Evolutionary conservation across 805 yeast genomes (phyloP), one percentile per base, ranked within the genome.

Genomic region (Metschnikowia matae): DNA sequence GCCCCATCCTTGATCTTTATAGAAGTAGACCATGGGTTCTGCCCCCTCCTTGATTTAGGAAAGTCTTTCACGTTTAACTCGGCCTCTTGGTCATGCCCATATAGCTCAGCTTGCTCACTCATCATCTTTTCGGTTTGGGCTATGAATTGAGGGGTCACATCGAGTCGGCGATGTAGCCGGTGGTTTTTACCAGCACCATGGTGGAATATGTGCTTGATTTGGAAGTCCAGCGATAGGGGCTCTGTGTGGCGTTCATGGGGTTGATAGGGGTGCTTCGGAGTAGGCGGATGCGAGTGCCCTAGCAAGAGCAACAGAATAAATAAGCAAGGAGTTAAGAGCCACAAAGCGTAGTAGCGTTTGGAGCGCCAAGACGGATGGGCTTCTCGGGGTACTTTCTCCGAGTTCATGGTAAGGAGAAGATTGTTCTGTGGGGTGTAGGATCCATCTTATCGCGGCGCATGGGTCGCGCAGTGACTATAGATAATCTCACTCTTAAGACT

Each of bases 131-230:
- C 48, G 39, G 60, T 54, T 23, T 41, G 50, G 17, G 51, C 58
- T 38, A 78, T 54, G 54, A 72, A 75, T 40, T 63, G 66, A 0
- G 68, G 68, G 0, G 83, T 78, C 10, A 80, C 65, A 55, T 82
- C 85, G 43, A 83, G 61, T 46, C 85, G 64, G 20, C 76, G 67
- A 57, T 80, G 85, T 0, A 65, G 54, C 23, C 64, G 67, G 43
- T 72, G 68, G 48, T 72, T 55, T n/a, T 59, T 49, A 11, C 80
- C 81, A 0, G 84, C 73, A 46, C 81, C 82, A 58, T 81, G 85
- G 59, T 84, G 89, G 58, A 70, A 81, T 3, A 84, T 75, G 59
- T 84, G 89, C 56, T 73, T 81, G 26, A 84, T 56, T 44, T 59
- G 64, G 57, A 71, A 62, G 29, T 41, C 44, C 45, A 42, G 45